A percentile compares a stretch with the other conserved stretches of the same genome.
These are phyloP conservation scores for Cinnamomum micranthum DNA, from an alignment of 164 flowering plant species.

Conservation along the genomic window DNA sequence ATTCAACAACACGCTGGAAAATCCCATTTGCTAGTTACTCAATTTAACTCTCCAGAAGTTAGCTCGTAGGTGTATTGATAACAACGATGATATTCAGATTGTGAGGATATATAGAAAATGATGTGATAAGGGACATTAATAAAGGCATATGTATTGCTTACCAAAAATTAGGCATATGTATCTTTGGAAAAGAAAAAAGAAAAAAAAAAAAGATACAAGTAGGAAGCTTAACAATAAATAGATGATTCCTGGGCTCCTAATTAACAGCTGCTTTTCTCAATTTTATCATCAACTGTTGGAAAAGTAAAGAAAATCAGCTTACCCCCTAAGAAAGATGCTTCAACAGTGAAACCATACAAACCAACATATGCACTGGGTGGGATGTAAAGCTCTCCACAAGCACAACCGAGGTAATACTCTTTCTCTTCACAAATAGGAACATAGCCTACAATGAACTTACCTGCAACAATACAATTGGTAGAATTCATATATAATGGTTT, in stretches of 20 bases:
- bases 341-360: slow-evolving; percentile 78
- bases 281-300: not conserved
- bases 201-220: not conserved
- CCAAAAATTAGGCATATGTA: not conserved
- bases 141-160: not conserved
- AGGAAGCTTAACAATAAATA: not conserved
- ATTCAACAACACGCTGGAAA: too few species aligned
- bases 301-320: slow-evolving; percentile 18
- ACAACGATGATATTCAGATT: too few species aligned
- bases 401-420: slow-evolving; percentile 88
- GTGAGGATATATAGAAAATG: too few species aligned
- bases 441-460: slow-evolving; percentile 74
- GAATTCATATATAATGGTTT: not conserved
- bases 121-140: too few species aligned
- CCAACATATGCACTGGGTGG: slow-evolving; percentile 93
- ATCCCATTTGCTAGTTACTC: too few species aligned
- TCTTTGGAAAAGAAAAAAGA: not conserved
- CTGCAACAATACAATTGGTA: slow-evolving; percentile 27
- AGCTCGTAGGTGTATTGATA: too few species aligned
- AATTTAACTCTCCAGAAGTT: too few species aligned
- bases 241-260: too few species aligned
- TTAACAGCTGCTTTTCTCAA: not conserved
- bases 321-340: slow-evolving; percentile 91
- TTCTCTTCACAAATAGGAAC: slow-evolving; percentile 73
- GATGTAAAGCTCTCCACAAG: slow-evolving; percentile 82